Evolutionary conservation across 768 basidiomycete species (phyloP).

Genomic region (Suillus occidentalis): DNA sequence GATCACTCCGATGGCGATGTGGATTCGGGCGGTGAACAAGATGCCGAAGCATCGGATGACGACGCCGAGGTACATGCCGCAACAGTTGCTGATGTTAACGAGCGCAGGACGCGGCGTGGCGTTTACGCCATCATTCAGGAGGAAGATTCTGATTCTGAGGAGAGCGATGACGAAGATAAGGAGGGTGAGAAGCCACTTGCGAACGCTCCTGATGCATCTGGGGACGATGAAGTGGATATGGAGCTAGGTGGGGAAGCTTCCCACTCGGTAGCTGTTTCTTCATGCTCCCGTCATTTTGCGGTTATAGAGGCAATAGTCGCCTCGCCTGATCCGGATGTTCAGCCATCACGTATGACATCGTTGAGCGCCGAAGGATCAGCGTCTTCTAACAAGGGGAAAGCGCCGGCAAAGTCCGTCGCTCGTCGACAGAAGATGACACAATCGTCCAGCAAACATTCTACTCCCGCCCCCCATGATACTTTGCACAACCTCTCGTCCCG

Average conservation of each 20-base stretch:
- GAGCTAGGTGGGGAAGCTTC: slow-evolving; percentile 40
- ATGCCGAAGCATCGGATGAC: slow-evolving; percentile 38
- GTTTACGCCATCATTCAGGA: slow-evolving; percentile 73
- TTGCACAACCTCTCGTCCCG: slow-evolving; percentile 25
- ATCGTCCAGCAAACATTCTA: slow-evolving; percentile 43
- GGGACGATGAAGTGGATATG: slow-evolving; percentile 49
- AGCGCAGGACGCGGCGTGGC: slow-evolving; percentile 77
- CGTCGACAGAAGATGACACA: slow-evolving; percentile 58
- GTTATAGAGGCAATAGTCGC: slow-evolving; percentile 23
- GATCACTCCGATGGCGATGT: slow-evolving; percentile 55
- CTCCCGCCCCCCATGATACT: slow-evolving; percentile 30
- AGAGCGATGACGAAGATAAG: slow-evolving; percentile 51
- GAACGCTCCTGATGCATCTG: slow-evolving; percentile 41
- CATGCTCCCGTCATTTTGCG: slow-evolving; percentile 26
- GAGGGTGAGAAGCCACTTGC: slow-evolving; percentile 50
- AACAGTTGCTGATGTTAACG: slow-evolving; percentile 63
- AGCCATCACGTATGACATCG: slow-evolving; percentile 41
- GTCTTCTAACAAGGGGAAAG: slow-evolving; percentile 19
- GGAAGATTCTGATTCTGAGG: slow-evolving; percentile 57
- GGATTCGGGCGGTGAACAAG: slow-evolving; percentile 46
- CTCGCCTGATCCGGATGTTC: slow-evolving; percentile 16
- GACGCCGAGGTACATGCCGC: slow-evolving; percentile 48
- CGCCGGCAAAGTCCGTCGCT: slow-evolving; percentile 56
- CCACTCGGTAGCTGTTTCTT: slow-evolving; percentile 17
- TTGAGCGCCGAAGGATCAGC: slow-evolving; percentile 29